phyloP scores from a whole-genome alignment of 2,329 filamentous ascomycete species.

The Calonectria hongkongensis region DNA sequence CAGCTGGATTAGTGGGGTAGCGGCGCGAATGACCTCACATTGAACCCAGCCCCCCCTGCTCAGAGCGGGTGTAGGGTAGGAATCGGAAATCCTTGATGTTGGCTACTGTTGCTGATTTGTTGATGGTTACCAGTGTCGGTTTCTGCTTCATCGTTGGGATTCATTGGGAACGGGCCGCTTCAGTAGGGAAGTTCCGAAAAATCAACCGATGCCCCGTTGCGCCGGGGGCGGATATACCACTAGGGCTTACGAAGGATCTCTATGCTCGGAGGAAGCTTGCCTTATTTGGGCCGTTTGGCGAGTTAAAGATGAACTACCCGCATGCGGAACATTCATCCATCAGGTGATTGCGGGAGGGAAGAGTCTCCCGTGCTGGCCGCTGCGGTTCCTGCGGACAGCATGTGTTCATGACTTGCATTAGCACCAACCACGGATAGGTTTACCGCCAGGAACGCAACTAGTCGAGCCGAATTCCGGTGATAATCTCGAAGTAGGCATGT shows the following conservation, averaged over 20 bases:
- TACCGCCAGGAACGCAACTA: no score
- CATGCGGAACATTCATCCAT: not conserved
- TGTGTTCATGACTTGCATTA: not conserved
- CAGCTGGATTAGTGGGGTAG: constrained; percentile 9
- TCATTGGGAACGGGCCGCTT: not conserved
- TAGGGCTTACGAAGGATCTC: not conserved
- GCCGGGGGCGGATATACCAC: not conserved
- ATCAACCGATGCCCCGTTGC: not conserved
- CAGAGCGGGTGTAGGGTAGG: constrained; percentile 2
- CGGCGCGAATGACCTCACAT: not conserved
- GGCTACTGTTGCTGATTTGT: not conserved
- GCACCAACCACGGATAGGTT: not conserved
- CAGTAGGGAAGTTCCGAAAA: not conserved
- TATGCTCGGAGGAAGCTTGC: not conserved
- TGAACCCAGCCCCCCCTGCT: not conserved
- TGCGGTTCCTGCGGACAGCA: not conserved
- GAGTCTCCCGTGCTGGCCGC: not conserved
- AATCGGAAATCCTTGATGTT: no score
- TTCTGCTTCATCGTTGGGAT: not conserved
- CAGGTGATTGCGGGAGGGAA: no score
- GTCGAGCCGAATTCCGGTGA: no score
- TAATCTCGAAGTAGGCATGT: no score
- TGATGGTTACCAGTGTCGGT: constrained; percentile 5
- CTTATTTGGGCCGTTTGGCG: constrained; percentile 19
- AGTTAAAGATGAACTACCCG: not conserved